These are phyloP conservation scores for Zygnema circumcarinatum DNA, from an alignment of 139 green algal genomes.

Conservation along the genomic window DNA sequence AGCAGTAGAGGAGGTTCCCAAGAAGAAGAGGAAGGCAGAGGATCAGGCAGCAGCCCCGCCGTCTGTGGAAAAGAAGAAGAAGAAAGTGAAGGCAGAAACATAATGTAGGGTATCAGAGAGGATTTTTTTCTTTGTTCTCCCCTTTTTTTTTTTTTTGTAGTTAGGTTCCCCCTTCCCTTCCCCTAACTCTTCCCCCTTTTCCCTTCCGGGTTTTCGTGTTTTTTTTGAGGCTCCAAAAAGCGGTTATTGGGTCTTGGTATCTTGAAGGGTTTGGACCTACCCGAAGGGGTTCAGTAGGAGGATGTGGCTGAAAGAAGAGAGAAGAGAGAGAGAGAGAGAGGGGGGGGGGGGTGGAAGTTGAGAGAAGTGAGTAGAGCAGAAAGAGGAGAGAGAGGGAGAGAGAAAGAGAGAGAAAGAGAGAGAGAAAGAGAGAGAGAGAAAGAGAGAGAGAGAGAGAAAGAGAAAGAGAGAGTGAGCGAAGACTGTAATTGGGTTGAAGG, in stretches of 20 bases:
- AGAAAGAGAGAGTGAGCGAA: no score
- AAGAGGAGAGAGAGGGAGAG: no score
- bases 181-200: neutral
- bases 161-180: neutral
- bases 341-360: no score
- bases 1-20: slow-evolving; percentile 6
- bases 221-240: neutral
- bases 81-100: slow-evolving; percentile 38
- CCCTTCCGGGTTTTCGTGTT: neutral
- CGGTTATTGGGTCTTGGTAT: neutral
- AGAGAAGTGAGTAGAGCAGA: no score
- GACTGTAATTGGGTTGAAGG: no score
- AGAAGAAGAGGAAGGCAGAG: slow-evolving; percentile 27
- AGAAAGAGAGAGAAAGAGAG: no score
- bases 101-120: neutral
- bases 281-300: neutral
- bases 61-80: slow-evolving; percentile 52
- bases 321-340: no score
- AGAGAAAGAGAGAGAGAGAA: no score
- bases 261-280: neutral
- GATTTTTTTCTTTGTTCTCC: neutral
- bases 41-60: slow-evolving; percentile 1
- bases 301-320: neutral
- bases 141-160: neutral
- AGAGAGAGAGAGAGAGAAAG: no score